A percentile compares a stretch with the other conserved stretches of the same genome.
Conservation (phyloP, 2,329 filamentous ascomycete species). For the Sporothrix sp. region DNA sequence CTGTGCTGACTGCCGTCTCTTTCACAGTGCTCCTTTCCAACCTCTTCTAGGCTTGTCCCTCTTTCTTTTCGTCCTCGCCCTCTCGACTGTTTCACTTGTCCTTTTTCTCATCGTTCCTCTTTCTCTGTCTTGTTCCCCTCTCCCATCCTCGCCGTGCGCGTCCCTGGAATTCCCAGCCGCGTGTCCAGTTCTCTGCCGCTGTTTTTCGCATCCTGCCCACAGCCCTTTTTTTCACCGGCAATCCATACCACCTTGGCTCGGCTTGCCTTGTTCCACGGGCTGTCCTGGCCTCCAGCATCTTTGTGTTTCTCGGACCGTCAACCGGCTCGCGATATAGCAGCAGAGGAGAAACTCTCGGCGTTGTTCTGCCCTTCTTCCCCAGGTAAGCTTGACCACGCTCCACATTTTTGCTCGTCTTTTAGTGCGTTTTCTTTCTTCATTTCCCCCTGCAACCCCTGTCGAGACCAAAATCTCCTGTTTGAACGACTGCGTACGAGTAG, state of each 20-base stretch:
- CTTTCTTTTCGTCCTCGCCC: too few species aligned
- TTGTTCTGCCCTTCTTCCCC: slow-evolving; percentile 1
- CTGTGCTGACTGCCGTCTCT: not conserved
- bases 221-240: too few species aligned
- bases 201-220: too few species aligned
- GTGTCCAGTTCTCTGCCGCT: too few species aligned
- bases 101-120: not conserved
- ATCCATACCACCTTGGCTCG: too few species aligned
- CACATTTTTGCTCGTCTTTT: slow-evolving; percentile 9
- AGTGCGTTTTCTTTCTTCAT: not conserved
- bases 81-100: not conserved
- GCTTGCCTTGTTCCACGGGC: not conserved
- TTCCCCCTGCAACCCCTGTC: slow-evolving; percentile 4
- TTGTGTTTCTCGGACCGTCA: too few species aligned
- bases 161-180: too few species aligned
- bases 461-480: not conserved
- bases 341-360: not conserved
- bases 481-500: not conserved
- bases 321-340: not conserved
- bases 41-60: not conserved
- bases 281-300: not conserved
- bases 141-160: not conserved
- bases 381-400: slow-evolving; percentile 7
- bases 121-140: not conserved
- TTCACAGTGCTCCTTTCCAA: not conserved